phyloP scores from a whole-genome alignment of 2,329 filamentous ascomycete genomes.

The Colletotrichum horii region DNA sequence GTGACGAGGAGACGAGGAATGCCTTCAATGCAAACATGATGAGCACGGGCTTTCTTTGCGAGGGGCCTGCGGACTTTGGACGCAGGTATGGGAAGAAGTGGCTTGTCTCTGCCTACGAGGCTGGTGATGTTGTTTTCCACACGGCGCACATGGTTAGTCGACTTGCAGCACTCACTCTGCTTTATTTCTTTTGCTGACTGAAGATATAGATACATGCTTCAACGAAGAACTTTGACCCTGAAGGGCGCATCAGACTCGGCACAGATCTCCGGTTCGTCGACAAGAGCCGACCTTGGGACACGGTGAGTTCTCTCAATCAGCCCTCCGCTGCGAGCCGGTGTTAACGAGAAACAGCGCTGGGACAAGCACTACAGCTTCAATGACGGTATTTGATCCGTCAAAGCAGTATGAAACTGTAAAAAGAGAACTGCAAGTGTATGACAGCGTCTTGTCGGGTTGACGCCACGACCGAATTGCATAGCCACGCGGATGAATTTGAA shows the following conservation, averaged over 20 bases:
- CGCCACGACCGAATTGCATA: neutral
- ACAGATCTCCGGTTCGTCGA: conserved; percentile 63
- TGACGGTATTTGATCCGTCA: neutral
- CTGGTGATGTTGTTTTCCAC: conserved; percentile 45
- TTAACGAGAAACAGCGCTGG: neutral
- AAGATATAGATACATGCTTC: conserved; percentile 52
- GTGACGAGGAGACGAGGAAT: conserved; percentile 53
- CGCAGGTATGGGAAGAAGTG: conserved; percentile 32
- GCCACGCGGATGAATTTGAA: neutral
- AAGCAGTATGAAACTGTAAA: accelerated
- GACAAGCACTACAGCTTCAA: conserved; percentile 10
- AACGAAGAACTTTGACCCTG: conserved; percentile 57
- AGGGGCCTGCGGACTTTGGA: conserved; percentile 32
- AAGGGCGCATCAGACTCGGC: conserved; percentile 57
- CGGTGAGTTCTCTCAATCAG: conserved; percentile 26
- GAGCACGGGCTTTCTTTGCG: conserved; percentile 54
- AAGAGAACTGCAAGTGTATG: neutral
- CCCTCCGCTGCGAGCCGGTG: neutral
- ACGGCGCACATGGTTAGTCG: conserved; percentile 34
- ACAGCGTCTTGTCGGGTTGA: neutral
- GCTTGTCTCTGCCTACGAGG: conserved; percentile 42
- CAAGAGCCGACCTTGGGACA: conserved; percentile 53
- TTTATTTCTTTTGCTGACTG: too few species aligned
- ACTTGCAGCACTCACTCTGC: too few species aligned
- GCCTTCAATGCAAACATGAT: conserved; percentile 68